Base-by-base conservation (phyloP, 2,329 filamentous ascomycete genomes). In the Tothia fuscella region DNA sequence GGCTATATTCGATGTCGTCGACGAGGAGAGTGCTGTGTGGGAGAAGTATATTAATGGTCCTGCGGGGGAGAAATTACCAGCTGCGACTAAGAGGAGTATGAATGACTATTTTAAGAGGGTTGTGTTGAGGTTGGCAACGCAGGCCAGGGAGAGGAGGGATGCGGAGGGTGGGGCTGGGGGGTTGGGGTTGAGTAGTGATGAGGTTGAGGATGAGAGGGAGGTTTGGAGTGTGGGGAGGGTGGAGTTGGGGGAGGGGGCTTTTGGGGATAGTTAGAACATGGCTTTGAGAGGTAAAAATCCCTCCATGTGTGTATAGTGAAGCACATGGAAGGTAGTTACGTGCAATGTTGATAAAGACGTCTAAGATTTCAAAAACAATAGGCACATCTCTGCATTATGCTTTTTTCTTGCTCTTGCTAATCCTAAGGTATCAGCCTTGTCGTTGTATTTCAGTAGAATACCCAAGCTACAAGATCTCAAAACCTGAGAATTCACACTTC, bases 71-170 rank as follows among this genome's bases (percentile, higher is more conserved):
- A 28, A 76, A 3, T 62, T 95, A 45, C 70, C 78, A 6, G 63
- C 83, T 0, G 80, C 76, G 30, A 78, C 78, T 14, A 91, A 93
- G 71, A 74, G 89, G 51, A 87, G 81, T 59, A 95, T 98, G 82
- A 74, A 80, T 45, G 91, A 98, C 60, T 98, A 98, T 65, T 96
- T 96, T 67, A 94, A 94, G 71, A 72, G 91, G 31, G 84, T 98
- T 49, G 86, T 86, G 1, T 61, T 89, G 54, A 76, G 88, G 51
- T 65, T 96, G 16, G 89, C 83, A n/a, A 74, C 69, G 14, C 91
- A 96, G 59, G 87, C 84, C 2, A 74, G 86, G 47, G 91, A 98
- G 65, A 74, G 91, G 52, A 82, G 77, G 55, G 88, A 94, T 51
- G 91, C 91, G 0, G 88, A 95, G 58, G 89, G 88, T 47, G 91